Percentiles rank a stretch among this genome's conserved stretches.
Conservation (phyloP, 306 rosid species). For the Quercus ilex region DNA sequence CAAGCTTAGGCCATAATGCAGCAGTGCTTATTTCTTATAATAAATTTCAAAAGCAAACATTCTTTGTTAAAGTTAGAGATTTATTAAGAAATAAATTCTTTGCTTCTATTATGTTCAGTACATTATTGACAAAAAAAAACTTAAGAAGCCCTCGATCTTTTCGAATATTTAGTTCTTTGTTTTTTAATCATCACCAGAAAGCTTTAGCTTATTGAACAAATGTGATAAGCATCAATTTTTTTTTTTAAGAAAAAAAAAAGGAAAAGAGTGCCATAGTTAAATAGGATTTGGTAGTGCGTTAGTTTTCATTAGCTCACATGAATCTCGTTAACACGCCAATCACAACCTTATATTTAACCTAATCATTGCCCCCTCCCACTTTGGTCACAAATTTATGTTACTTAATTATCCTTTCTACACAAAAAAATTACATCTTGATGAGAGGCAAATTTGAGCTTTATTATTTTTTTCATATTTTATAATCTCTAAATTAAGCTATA, state of each 20-base stretch:
- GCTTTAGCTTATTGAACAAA: background rate
- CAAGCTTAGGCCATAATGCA: background rate
- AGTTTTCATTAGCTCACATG: slow-evolving; percentile 37
- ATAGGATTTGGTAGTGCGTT: slow-evolving; percentile 15
- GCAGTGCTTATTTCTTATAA: background rate
- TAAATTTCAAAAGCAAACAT: background rate
- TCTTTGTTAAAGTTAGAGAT: background rate
- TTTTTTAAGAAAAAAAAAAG: background rate
- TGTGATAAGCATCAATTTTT: background rate
- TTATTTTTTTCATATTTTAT: background rate
- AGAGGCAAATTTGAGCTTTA: background rate
- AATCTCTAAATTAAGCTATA: background rate
- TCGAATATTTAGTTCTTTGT: background rate
- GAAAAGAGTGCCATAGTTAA: background rate
- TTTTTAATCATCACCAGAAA: background rate
- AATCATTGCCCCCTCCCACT: background rate
- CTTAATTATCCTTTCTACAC: too few relatives aligned
- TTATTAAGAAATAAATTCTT: background rate
- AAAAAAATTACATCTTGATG: too few relatives aligned
- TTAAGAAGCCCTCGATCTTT: background rate
- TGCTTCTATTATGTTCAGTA: background rate
- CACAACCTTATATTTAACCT: background rate
- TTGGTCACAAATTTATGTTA: background rate
- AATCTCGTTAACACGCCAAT: slow-evolving; percentile 19
- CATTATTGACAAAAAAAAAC: background rate